phyloP scores from a whole-genome alignment of 495 filamentous ascomycete genomes.

The Penicillium malachiteum region DNA sequence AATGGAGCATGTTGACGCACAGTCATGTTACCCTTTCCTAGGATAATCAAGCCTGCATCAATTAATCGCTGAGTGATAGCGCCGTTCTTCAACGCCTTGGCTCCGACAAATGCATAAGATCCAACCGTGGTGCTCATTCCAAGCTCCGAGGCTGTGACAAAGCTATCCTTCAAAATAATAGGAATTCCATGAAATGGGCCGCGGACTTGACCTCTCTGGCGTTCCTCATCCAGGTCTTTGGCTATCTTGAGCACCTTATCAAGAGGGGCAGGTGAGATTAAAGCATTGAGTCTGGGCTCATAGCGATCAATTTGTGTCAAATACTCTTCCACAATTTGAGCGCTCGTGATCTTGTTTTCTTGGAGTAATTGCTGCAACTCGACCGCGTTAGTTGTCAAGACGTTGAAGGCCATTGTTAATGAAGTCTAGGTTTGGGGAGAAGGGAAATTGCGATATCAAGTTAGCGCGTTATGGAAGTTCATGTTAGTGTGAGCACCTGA shows the following conservation, averaged over 20 bases:
- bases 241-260: slow-evolving; percentile 28
- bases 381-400: slow-evolving; percentile 39
- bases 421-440: neutral
- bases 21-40: slow-evolving; percentile 46
- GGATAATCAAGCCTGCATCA: slow-evolving; percentile 38
- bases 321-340: slow-evolving; percentile 46
- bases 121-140: slow-evolving; percentile 33
- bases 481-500: too few relatives aligned
- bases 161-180: slow-evolving; percentile 35
- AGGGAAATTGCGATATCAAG: too few relatives aligned
- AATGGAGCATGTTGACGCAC: slow-evolving; percentile 26
- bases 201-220: slow-evolving; percentile 25
- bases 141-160: slow-evolving; percentile 16
- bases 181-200: slow-evolving; percentile 44
- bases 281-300: slow-evolving; percentile 33
- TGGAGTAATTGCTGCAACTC: slow-evolving; percentile 43
- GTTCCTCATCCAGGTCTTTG: slow-evolving; percentile 31
- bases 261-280: slow-evolving; percentile 36
- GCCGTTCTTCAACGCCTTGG: slow-evolving; percentile 33
- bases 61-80: slow-evolving; percentile 32
- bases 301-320: slow-evolving; percentile 47
- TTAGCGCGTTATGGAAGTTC: too few relatives aligned
- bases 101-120: slow-evolving; percentile 32
- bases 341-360: slow-evolving; percentile 37
- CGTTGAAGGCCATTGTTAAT: slow-evolving; percentile 23